Base-by-base conservation (phyloP, 495 filamentous ascomycete species). In the Penicillium bovifimosum region DNA sequence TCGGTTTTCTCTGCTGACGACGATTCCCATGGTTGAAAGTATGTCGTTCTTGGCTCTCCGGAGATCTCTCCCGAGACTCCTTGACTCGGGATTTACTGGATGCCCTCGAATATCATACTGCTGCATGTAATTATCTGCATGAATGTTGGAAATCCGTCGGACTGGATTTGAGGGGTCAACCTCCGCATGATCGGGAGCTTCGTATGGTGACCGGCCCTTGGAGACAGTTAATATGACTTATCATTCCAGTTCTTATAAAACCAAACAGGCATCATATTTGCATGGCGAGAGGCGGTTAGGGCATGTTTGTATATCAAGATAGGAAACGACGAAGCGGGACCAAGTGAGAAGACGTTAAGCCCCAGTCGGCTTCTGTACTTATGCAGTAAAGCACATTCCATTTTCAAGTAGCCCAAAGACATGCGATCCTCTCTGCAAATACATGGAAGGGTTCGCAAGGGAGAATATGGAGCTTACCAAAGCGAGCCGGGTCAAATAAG, bases 201-300 rank as follows among this genome's bases (percentile, higher is more conserved):
- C 85, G 51, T 87, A 89, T 42, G 84, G 85, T 8, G 85, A 88
- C 11, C 86, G 80, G 50, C 86, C 86, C 86, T 86, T 60, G n/a
- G 26, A 42, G 35, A 26, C 16, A 24, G 56, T 72, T 28, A 71
- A 56, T 59, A 55, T 20, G 56, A 31, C 32, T 41, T 42, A 17
- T 31, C 41, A 33, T 32, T 9, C 24, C 9, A 33, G 3, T 43
- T 17, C 3, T 17, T 14, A 29, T 27, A 29, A 29, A 4, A 9
- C 9, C 27, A 17, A 43, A 16, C 5, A 28, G 5, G 7, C 40
- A 31, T 43, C n/a, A 24, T 24, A 4, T 24, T 2, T 24, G 4
- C 18, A 20, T 31, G 41, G 41, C n/a, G 17, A 43, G 41, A 31
- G 8, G 8, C 26, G 41, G 14, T 27, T 28, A 24, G 24, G 41